These are phyloP conservation scores for Fusarium odoratissimum DNA, from an alignment of 2,329 filamentous ascomycete genomes.

Conservation along the genomic window DNA sequence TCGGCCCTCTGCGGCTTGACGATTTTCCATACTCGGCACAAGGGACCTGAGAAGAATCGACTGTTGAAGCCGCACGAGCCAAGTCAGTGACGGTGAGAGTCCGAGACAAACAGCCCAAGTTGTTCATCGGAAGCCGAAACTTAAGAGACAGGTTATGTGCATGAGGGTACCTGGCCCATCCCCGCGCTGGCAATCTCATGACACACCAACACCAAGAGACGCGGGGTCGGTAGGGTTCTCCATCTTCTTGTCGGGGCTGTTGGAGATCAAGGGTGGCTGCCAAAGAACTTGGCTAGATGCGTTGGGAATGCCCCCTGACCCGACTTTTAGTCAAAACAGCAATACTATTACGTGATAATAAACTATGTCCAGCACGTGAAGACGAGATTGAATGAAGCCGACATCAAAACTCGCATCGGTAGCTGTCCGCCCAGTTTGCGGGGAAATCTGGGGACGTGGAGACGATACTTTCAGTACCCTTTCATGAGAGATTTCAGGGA, in stretches of 20 bases:
- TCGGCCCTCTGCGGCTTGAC: constrained; percentile 25
- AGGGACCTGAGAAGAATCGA: constrained; percentile 8
- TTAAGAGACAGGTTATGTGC: constrained; percentile 8
- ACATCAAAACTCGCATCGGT: constrained; percentile 19
- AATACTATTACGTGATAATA: constrained; percentile 45
- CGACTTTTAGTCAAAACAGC: constrained; percentile 41
- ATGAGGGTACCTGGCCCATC: constrained; percentile 8
- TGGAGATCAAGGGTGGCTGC: constrained; percentile 40
- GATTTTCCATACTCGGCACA: constrained; percentile 8
- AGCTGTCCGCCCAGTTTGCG: constrained; percentile 37
- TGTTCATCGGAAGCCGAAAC: constrained; percentile 25
- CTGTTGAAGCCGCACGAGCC: constrained; percentile 32
- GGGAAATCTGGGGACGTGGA: constrained; percentile 45
- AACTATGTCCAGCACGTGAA: constrained; percentile 36
- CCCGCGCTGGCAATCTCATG: constrained; percentile 36
- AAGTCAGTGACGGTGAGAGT: constrained; percentile 19
- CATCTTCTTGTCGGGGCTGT: constrained; percentile 33
- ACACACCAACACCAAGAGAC: constrained; percentile 34
- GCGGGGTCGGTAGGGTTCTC: constrained; percentile 39
- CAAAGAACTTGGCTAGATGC: constrained; percentile 26
- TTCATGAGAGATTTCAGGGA: constrained; percentile 21
- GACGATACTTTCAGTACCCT: constrained; percentile 17
- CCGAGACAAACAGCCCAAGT: constrained; percentile 18
- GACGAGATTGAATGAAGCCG: constrained; percentile 24
- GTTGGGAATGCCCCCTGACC: constrained; percentile 26